Conservation (phyloP, 1,284 basidiomycete species). For the Moniliophthora roreri region DNA sequence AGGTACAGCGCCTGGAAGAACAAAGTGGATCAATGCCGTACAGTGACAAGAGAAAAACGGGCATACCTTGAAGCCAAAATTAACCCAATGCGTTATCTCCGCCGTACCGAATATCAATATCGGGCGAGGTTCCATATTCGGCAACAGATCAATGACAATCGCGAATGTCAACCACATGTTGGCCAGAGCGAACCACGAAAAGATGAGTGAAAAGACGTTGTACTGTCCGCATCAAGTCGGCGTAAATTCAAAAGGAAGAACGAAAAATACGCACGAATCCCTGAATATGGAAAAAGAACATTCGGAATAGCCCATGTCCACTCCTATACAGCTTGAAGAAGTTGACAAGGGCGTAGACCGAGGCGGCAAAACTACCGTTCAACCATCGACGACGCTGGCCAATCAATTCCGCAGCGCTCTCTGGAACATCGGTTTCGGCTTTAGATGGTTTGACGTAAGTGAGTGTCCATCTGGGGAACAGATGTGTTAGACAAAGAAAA, state of each 20-base stretch:
- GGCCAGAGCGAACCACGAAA: constrained; percentile 77
- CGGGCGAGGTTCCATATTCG: constrained; percentile 34
- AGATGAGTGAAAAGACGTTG: constrained; percentile 61
- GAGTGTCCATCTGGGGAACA: constrained; percentile 73
- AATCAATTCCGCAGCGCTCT: constrained; percentile 87
- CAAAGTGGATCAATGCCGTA: constrained; percentile 39
- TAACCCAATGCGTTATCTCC: constrained; percentile 70
- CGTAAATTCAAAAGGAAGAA: constrained; percentile 3
- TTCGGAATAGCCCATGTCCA: constrained; percentile 81
- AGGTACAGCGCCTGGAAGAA: background rate
- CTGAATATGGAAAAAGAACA: constrained; percentile 89
- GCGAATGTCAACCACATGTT: constrained; percentile 87
- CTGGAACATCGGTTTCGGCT: constrained; percentile 93
- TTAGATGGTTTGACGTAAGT: constrained; percentile 95
- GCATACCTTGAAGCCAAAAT: constrained; percentile 70
- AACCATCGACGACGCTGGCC: constrained; percentile 94
- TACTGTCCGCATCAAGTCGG: constrained; percentile 35
- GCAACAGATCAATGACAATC: constrained; percentile 83
- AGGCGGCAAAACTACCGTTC: constrained; percentile 96
- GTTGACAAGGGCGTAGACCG: constrained; percentile 90
- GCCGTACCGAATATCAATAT: constrained; percentile 55
- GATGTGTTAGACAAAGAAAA: background rate
- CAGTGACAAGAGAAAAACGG: constrained; percentile 74
- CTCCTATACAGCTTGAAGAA: constrained; percentile 91
- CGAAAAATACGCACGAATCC: constrained; percentile 52